Evolutionary conservation across 2,329 filamentous ascomycete genomes (phyloP), one percentile per base, ranked within the genome.

Genomic region (Aspergillus pseudotamarii): DNA sequence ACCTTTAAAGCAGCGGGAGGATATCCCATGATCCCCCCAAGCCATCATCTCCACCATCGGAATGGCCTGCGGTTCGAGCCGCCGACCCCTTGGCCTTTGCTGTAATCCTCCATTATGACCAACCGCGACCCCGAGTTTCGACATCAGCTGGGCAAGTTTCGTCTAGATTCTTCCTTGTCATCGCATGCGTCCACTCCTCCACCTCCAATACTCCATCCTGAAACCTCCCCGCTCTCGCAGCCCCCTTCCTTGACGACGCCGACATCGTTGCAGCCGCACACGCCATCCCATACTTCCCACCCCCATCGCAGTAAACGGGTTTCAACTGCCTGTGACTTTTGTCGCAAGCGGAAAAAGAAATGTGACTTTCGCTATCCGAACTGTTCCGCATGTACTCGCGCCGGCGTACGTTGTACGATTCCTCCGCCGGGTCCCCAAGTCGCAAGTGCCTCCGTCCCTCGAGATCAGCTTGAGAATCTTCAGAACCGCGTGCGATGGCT

Each of bases 281-380:
- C 50, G 57, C 32, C 46, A 34, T 45, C 61, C 10, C 54, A 57
- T 46, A 23, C 57, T 62, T 34, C 59, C 59, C 36, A 65, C 53
- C 54, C 50, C 36, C 60, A 64, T 54, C 74, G 71, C 58, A 74
- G 69, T 30, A 79, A 79, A 63, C 76, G 76, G 38, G 76, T 79
- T 16, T 78, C 76, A 30, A 79, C 76, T 1, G 76, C 76, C 26
- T 79, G 76, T 62, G 76, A 79, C 50, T 79, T 79, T 55, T 79
- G 76, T 72, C 74, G 76, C 61, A 78, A 77, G 61, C 68, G 76
- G 9, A 79, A 79, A 68, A 79, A 79, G 67, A 79, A 79, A 72
- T 79, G 76, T 64, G 76, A 79, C 63, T 79, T 79, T 57, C 75
- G 75, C 48, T 79, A 79, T 57, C 76, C 76, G 34, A 79, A 79